Percentiles rank a stretch among this genome's conserved stretches.
phyloP scores from a whole-genome alignment of 106 monocot genomes.

The Dendrobium catenatum region DNA sequence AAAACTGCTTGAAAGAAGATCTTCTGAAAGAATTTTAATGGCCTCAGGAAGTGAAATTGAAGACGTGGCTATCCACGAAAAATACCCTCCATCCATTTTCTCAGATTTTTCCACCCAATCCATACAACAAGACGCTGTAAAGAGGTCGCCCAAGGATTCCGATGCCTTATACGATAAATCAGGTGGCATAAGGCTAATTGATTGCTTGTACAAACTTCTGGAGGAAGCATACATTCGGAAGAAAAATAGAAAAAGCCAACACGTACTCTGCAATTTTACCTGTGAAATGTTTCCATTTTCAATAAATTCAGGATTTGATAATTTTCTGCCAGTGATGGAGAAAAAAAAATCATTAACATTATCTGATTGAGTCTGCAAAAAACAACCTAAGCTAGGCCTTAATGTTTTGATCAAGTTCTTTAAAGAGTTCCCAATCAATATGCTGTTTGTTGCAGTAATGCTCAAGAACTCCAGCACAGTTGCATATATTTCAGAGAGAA shows the following conservation, averaged over 20 bases:
- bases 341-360: constrained; percentile 32
- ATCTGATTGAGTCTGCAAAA: constrained; percentile 30
- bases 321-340: constrained; percentile 38
- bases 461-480: constrained; percentile 53
- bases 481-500: constrained; percentile 64
- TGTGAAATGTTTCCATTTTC: constrained; percentile 10
- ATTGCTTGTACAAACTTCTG: constrained; percentile 62
- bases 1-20: constrained; percentile 19
- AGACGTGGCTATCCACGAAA: constrained; percentile 54
- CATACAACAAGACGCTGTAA: constrained; percentile 34
- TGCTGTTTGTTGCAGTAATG: constrained; percentile 70
- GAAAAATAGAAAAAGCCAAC: constrained; percentile 61
- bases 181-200: constrained; percentile 66
- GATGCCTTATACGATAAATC: constrained; percentile 52
- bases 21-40: constrained; percentile 26
- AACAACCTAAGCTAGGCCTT: constrained; percentile 29
- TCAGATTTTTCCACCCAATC: constrained; percentile 43
- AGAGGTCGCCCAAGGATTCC: constrained; percentile 42
- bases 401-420: constrained; percentile 45
- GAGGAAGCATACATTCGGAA: constrained; percentile 74
- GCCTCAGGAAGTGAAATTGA: constrained; percentile 52
- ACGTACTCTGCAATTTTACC: constrained; percentile 12
- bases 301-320: constrained; percentile 15
- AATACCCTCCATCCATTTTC: constrained; percentile 48
- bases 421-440: constrained; percentile 56